Base-by-base conservation (phyloP, 108 stramenopile species). In the Fragilaria radians region DNA sequence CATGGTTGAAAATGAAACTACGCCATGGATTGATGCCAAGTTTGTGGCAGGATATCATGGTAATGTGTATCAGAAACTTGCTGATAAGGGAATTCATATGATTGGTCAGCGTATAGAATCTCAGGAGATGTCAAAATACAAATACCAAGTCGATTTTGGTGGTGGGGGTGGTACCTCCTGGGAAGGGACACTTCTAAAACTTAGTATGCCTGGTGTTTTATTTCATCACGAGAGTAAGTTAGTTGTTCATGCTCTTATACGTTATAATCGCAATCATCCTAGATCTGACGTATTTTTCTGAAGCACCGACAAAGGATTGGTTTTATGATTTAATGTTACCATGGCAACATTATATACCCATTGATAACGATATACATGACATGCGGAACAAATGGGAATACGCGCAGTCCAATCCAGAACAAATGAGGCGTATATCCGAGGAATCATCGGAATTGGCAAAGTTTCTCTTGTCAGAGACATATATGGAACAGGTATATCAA, bases 151-250 rank as follows among this genome's bases (percentile, higher is more conserved):
- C 36, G 77, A 78, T 59, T 48, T 79, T 22, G 77, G 77, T 45
- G 77, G 77, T 9, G 77, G 73, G 24, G 73, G 77, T 79, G 55
- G 77, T 0, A 79, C 77, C 4, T 67, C 66, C 0, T 79, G 77
- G 77, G 66, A 63, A 24, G 77, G 74, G 3, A 79, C 77, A 0
- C 47, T 79, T 3, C 56, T 65, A 28, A 79, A 79, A 32, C 48
- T 79, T 2, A 68, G 62, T 25, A 21, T 67, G 0, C 66, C 66
- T 21, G 59, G 59, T 27, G 47, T 67, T 29, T 28, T 67, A 24
- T 61, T 67, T 18, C 66, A 67, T 29, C 66, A 67, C 32, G 47
- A 59, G 25, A 67, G 36, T 42, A 42, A 7, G 36, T 42, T 42
- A 14, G 7, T n/a, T n/a, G n/a, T n/a, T n/a, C n/a, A n/a, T n/a